Evolutionary conservation across 2,329 filamentous ascomycete species (phyloP).

Genomic region (Pseudodiploospora longispora): DNA sequence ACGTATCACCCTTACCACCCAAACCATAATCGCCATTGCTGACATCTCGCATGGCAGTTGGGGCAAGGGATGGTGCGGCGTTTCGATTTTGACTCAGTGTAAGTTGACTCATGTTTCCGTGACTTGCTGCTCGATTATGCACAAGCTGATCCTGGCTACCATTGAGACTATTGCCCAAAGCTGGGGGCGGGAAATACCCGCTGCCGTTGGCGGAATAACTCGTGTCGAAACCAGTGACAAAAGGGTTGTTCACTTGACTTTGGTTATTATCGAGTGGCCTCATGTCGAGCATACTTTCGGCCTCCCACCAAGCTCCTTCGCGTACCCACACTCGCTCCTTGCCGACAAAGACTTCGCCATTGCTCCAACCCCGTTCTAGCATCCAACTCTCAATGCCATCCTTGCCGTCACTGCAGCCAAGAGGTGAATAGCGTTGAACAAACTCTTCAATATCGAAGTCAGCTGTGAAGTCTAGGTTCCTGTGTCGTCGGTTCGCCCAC

Average conservation of each 20-base stretch:
- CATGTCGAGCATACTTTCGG: constrained; percentile 89
- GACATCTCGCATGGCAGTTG: constrained; percentile 48
- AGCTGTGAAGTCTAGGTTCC: constrained; percentile 87
- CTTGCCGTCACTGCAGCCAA: constrained; percentile 82
- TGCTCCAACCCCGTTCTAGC: constrained; percentile 93
- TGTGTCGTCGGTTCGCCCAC: constrained; percentile 91
- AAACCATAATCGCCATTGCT: constrained; percentile 78
- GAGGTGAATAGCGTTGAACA: constrained; percentile 65
- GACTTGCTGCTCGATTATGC: constrained; percentile 48
- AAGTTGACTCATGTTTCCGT: constrained; percentile 48
- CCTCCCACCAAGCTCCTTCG: constrained; percentile 94
- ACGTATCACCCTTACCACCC: constrained; percentile 74
- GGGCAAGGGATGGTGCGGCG: constrained; percentile 52
- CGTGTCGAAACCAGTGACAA: constrained; percentile 49
- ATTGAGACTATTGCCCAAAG: constrained; percentile 52
- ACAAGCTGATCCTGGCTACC: constrained; percentile 67
- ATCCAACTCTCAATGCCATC: constrained; percentile 94
- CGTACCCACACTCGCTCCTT: constrained; percentile 93
- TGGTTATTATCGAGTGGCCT: constrained; percentile 52
- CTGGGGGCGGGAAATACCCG: constrained; percentile 62
- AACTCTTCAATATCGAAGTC: constrained; percentile 97
- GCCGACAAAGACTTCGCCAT: constrained; percentile 88
- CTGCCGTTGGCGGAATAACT: constrained; percentile 60
- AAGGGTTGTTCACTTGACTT: constrained; percentile 38
- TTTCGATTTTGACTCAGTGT: constrained; percentile 34